Evolutionary conservation across 2,329 filamentous ascomycete genomes (phyloP).

Genomic region (Penicillium sp.): DNA sequence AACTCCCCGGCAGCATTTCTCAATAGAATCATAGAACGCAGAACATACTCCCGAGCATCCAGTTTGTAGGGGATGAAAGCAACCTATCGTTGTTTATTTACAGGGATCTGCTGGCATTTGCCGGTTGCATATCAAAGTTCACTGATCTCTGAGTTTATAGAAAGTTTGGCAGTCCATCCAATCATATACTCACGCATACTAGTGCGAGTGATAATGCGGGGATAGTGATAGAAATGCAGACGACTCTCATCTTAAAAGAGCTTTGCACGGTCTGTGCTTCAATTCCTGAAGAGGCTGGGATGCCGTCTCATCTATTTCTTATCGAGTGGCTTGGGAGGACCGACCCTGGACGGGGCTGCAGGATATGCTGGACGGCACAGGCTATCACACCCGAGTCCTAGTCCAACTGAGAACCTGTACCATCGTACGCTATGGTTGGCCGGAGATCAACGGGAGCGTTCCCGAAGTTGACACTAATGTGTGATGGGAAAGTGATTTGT

Average conservation of each 20-base stretch:
- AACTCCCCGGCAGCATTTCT: too few relatives aligned
- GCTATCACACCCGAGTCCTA: constrained; percentile 4
- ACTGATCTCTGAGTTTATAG: neutral
- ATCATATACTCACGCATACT: neutral
- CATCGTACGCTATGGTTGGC: constrained; percentile 6
- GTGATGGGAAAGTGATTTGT: constrained; percentile 23
- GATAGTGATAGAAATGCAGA: constrained; percentile 5
- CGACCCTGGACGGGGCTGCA: constrained; percentile 6
- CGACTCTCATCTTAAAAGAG: neutral
- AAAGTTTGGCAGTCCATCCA: neutral
- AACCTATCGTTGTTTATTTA: neutral
- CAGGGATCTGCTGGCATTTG: neutral
- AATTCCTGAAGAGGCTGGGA: neutral
- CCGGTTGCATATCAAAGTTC: neutral
- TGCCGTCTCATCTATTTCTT: neutral
- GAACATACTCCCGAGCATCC: neutral
- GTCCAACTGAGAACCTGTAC: neutral
- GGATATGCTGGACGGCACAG: constrained; percentile 4
- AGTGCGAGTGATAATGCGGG: neutral
- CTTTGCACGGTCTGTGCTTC: neutral
- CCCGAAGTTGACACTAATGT: constrained; percentile 15
- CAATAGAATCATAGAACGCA: too few relatives aligned
- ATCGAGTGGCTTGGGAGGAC: neutral
- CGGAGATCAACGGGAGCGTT: neutral
- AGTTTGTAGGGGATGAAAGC: neutral